Percentiles rank a stretch among this genome's conserved stretches.
Conservation (phyloP, 345 rosid species). For the Gossypium australe region DNA sequence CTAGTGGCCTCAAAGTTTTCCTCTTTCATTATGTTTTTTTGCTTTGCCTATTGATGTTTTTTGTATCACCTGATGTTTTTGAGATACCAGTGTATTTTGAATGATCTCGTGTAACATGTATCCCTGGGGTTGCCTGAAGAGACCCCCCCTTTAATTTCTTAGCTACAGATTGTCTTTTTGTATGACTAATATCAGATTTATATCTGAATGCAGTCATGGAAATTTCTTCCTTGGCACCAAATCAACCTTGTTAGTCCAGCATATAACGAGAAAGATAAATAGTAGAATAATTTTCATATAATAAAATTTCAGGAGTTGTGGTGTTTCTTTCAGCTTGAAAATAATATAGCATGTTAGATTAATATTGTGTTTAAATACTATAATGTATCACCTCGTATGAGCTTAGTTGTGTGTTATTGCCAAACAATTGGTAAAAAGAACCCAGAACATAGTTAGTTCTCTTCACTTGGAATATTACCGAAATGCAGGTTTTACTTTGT, state of each 20-base stretch:
- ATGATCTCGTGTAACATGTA: not conserved
- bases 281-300: not conserved
- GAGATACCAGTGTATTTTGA: not conserved
- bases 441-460: not conserved
- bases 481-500: not conserved
- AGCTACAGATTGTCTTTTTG: not conserved
- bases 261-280: not conserved
- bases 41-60: not conserved
- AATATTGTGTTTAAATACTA: not conserved
- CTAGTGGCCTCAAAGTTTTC: not conserved
- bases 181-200: not conserved
- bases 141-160: not conserved
- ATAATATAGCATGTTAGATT: not conserved
- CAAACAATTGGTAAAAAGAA: not conserved
- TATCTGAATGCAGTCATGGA: not conserved
- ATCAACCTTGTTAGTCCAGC: not conserved
- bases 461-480: not conserved
- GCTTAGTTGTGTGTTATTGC: not conserved
- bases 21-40: not conserved
- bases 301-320: not conserved
- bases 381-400: not conserved
- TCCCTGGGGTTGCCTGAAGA: not conserved
- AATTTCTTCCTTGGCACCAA: not conserved
- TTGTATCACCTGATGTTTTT: not conserved
- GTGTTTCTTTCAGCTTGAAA: not conserved